Base-by-base conservation (phyloP, 768 basidiomycete species). In the Boletus sp. region DNA sequence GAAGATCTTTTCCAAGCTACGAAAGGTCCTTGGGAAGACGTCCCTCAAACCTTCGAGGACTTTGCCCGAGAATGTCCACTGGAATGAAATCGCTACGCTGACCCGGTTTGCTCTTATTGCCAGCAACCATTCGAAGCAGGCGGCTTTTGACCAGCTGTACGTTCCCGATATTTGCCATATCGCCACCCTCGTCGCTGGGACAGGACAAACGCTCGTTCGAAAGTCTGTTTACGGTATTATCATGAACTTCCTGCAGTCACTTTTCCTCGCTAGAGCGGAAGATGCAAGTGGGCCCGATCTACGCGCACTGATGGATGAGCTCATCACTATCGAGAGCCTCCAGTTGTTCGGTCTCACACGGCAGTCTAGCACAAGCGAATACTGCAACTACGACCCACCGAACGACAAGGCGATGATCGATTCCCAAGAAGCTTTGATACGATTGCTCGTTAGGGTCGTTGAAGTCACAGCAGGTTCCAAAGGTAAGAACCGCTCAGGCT, bases 101-200 rank as follows among this genome's bases (percentile, higher is more conserved):
- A 78, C 89, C 39, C 86, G 92, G 5, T 80, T 96, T n/a, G 78
- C 82, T 41, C 79, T 91, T 11, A 79, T 87, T 10, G 83, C 90
- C 18, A 83, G 86, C 50, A 86, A 90, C 59, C 83, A 86, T 47
- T 79, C 84, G 0, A 81, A 81, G 47, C 81, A 86, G 33, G 75
- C 82, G 3, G 78, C 80, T 12, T 84, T 87, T 58, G 84, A 82
- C 50, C 89, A 92, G 62, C 76, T 94, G 29, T 94, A 86, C 66
- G 80, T 94, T 5, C 89, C 94, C 0, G 94, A 97, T 68, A 77
- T 90, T 33, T 77, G 87, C 44, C 92, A 97, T 69, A 76, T 92
- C 39, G 83, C 92, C 59, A 86, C 87, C 6, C 76, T 95, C n/a
- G 77, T 89, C 1, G 83, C 89, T 7, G 89, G 83, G 10, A 84